Conservation (phyloP, 352 stramenopile species). For the Globisporangium paroecandrum region DNA sequence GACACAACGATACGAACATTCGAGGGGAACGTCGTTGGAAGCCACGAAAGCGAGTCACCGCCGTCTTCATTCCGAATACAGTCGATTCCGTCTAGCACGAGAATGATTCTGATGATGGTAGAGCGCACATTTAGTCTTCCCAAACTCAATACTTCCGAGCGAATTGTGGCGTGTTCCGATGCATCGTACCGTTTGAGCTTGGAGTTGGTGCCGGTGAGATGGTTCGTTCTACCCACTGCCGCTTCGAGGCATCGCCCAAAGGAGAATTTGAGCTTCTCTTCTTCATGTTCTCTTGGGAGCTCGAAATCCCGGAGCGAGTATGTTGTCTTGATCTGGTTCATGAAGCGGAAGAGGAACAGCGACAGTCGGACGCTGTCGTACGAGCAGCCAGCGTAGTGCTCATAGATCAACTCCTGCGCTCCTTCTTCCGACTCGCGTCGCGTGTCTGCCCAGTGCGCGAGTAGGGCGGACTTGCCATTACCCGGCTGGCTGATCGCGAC, state of each 20-base stretch:
- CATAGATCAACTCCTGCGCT: slow-evolving; percentile 66
- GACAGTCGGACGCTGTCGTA: slow-evolving; percentile 84
- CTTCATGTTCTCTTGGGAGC: slow-evolving; percentile 70
- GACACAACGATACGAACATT: slow-evolving; percentile 77
- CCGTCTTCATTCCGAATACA: slow-evolving; percentile 78
- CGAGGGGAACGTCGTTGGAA: slow-evolving; percentile 63
- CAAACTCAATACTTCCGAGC: background rate
- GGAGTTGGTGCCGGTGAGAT: slow-evolving; percentile 28
- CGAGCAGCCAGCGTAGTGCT: slow-evolving; percentile 78
- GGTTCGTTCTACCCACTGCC: slow-evolving; percentile 39
- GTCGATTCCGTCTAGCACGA: slow-evolving; percentile 80
- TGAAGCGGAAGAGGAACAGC: slow-evolving; percentile 79
- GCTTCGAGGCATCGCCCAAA: slow-evolving; percentile 74
- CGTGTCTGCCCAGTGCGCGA: slow-evolving; percentile 66
- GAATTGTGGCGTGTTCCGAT: background rate
- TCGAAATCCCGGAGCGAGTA: slow-evolving; percentile 79
- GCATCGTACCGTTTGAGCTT: slow-evolving; percentile 35
- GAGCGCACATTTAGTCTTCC: background rate
- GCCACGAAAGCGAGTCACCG: slow-evolving; percentile 81
- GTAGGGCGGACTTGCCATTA: slow-evolving; percentile 73
- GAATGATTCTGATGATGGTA: slow-evolving; percentile 42
- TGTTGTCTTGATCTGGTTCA: slow-evolving; percentile 72
- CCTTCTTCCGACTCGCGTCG: slow-evolving; percentile 31
- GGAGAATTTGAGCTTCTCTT: slow-evolving; percentile 86
- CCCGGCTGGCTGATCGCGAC: slow-evolving; percentile 61